Conservation (phyloP, 2,329 filamentous ascomycete genomes). For the Colletotrichum euphorbiae region DNA sequence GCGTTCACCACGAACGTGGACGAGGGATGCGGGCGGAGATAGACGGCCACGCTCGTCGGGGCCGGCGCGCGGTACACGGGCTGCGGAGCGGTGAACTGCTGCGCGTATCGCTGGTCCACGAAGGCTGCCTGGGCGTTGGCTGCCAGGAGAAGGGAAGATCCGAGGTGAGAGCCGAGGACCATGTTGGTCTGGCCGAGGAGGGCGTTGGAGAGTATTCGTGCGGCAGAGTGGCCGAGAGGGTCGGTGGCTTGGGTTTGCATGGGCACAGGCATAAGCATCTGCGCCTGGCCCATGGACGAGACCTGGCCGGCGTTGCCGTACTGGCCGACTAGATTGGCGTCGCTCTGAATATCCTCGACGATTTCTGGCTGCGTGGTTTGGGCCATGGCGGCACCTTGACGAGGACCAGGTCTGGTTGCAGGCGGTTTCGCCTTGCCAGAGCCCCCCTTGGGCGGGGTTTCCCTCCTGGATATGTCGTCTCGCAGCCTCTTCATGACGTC, state of each 20-base stretch:
- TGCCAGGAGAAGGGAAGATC: slow-evolving; percentile 53
- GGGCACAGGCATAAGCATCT: slow-evolving; percentile 34
- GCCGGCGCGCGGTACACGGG: slow-evolving; percentile 44
- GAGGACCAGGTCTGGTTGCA: not conserved
- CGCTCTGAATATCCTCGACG: slow-evolving; percentile 18
- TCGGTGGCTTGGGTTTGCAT: slow-evolving; percentile 35
- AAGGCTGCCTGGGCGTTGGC: slow-evolving; percentile 53
- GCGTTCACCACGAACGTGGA: slow-evolving; percentile 64
- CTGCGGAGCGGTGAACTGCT: slow-evolving; percentile 45
- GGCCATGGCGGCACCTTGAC: not conserved
- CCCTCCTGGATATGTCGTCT: slow-evolving; percentile 71
- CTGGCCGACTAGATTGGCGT: slow-evolving; percentile 12
- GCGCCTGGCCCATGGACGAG: slow-evolving; percentile 31
- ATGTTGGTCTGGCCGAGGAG: slow-evolving; percentile 40
- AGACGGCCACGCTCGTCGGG: slow-evolving; percentile 64
- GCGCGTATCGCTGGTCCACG: slow-evolving; percentile 48
- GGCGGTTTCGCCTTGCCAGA: not conserved
- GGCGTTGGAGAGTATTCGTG: slow-evolving; percentile 26
- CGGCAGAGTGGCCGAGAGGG: slow-evolving; percentile 25
- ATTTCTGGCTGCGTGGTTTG: slow-evolving; percentile 35
- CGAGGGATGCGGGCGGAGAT: slow-evolving; percentile 75
- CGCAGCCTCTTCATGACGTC: slow-evolving; percentile 83
- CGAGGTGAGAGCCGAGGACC: slow-evolving; percentile 51
- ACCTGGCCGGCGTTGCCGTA: slow-evolving; percentile 35
- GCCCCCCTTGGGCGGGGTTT: slow-evolving; percentile 49